Conservation (phyloP, 805 yeast species). For the Nematodospora valgi region DNA sequence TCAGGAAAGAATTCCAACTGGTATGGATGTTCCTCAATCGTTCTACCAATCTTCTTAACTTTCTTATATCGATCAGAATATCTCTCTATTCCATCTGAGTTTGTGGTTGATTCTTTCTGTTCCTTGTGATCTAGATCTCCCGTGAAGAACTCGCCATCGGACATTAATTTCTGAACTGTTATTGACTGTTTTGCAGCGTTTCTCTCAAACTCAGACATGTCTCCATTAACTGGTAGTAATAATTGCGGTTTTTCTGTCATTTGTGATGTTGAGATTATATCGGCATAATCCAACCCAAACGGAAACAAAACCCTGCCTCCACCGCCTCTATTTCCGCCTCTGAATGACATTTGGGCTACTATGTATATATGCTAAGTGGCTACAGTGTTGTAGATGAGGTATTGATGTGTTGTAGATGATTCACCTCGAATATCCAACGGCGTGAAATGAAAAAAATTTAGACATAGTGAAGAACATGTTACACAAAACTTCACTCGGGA, state of each 20-base stretch:
- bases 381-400: too few species aligned
- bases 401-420: too few species aligned
- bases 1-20: slow-evolving; percentile 67
- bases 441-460: too few species aligned
- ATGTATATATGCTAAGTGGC: too few species aligned
- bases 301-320: slow-evolving; percentile 53
- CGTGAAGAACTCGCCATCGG: slow-evolving; percentile 65
- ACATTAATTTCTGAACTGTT: slow-evolving; percentile 50
- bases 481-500: too few species aligned
- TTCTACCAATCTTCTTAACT: slow-evolving; percentile 64
- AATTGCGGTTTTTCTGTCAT: slow-evolving; percentile 40
- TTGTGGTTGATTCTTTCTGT: slow-evolving; percentile 12
- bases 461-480: too few species aligned
- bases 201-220: slow-evolving; percentile 49
- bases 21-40: slow-evolving; percentile 78
- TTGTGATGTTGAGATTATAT: slow-evolving; percentile 39
- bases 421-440: too few species aligned
- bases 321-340: slow-evolving; percentile 42
- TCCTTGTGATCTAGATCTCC: slow-evolving; percentile 41
- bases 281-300: slow-evolving; percentile 70
- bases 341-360: slow-evolving; percentile 56
- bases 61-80: slow-evolving; percentile 79
- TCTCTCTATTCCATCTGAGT: slow-evolving; percentile 68
- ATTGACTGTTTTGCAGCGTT: slow-evolving; percentile 52
- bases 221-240: slow-evolving; percentile 64